phyloP scores from a whole-genome alignment of 1,284 basidiomycete genomes.

The Coniferiporia sulphurascens region DNA sequence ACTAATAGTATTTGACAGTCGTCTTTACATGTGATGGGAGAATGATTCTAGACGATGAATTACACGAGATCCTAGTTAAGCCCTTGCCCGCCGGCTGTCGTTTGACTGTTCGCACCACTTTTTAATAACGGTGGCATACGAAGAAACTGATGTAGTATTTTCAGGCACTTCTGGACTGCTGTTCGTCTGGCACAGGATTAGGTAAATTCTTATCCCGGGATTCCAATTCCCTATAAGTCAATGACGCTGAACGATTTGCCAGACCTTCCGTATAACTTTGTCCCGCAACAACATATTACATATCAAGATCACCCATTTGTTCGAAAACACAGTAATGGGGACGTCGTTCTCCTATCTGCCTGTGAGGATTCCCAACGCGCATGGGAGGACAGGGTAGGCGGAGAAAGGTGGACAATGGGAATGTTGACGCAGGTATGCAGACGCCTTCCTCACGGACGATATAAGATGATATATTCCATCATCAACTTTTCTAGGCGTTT shows the following conservation, averaged over 20 bases:
- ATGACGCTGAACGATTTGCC: neutral
- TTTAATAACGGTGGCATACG: neutral
- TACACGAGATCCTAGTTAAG: constrained; percentile 19
- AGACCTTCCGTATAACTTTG: constrained; percentile 8
- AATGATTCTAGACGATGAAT: constrained; percentile 20
- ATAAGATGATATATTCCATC: neutral
- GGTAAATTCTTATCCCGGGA: neutral
- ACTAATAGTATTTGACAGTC: neutral
- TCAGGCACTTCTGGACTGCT: constrained; percentile 20
- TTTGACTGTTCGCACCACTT: constrained; percentile 11
- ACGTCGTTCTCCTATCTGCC: constrained; percentile 13
- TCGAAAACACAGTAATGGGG: constrained; percentile 11
- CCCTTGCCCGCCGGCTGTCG: constrained; percentile 19
- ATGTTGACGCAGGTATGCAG: constrained; percentile 12
- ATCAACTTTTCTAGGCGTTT: constrained; percentile 5
- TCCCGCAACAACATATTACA: neutral
- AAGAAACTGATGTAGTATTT: neutral
- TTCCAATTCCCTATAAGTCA: neutral
- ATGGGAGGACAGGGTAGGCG: constrained; percentile 3
- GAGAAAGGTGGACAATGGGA: constrained; percentile 5
- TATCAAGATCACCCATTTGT: neutral
- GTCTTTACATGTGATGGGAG: constrained; percentile 18
- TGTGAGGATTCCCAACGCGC: constrained; percentile 13
- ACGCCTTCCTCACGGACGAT: neutral
- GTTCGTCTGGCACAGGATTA: constrained; percentile 19